Evolutionary conservation across 2,329 filamentous ascomycete genomes (phyloP).

Genomic region (Fusarium pininemorale): DNA sequence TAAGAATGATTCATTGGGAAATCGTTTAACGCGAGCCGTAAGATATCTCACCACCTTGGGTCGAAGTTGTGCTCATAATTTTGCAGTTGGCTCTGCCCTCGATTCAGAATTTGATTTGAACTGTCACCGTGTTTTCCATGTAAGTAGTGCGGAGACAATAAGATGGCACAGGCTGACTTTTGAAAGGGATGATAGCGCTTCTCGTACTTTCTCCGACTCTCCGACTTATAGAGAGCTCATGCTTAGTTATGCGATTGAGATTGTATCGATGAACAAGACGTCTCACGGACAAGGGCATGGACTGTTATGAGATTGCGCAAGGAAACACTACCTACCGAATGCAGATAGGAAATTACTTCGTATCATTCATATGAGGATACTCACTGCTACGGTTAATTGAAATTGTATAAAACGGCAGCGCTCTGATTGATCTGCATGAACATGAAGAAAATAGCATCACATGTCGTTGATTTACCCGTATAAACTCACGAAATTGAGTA

Average conservation of each 20-base stretch:
- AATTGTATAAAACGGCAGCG: not conserved
- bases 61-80: not conserved
- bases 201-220: not conserved
- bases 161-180: not conserved
- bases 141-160: not conserved
- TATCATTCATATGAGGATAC: not conserved
- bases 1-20: not conserved
- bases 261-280: not conserved
- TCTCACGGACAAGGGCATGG: not conserved
- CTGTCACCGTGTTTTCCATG: not conserved
- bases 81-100: constrained; percentile 4
- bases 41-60: not conserved
- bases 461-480: constrained; percentile 11
- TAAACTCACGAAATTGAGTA: no score
- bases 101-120: not conserved
- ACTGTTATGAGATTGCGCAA: not conserved
- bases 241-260: not conserved
- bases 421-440: not conserved
- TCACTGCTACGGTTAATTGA: not conserved
- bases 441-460: not conserved
- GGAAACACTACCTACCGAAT: not conserved
- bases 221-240: not conserved
- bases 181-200: not conserved
- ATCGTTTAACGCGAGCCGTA: constrained; percentile 1
- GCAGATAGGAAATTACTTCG: constrained; percentile 1